These are phyloP conservation scores for Hericium coralloides DNA, from an alignment of 768 basidiomycete genomes.

Conservation along the genomic window DNA sequence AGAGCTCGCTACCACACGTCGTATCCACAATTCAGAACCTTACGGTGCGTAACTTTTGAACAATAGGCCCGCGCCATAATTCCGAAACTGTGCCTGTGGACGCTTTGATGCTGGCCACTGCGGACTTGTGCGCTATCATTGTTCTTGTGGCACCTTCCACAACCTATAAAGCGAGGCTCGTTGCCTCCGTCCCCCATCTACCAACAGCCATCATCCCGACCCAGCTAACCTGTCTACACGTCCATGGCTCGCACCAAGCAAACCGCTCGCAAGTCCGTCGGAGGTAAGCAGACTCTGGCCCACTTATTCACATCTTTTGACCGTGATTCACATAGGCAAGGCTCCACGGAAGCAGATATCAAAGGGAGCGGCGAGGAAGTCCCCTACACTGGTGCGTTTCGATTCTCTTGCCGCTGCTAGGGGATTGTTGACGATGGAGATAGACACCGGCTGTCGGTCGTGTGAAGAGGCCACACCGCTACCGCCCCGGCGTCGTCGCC, in stretches of 20 bases:
- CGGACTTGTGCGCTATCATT: background rate
- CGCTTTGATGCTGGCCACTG: background rate
- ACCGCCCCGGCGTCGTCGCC: slow-evolving; percentile 72
- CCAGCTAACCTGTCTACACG: background rate
- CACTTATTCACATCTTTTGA: slow-evolving; percentile 3
- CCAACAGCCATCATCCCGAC: background rate
- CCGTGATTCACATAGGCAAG: slow-evolving; percentile 32
- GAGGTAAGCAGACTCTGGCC: background rate
- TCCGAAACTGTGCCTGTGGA: background rate
- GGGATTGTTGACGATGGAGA: slow-evolving; percentile 26
- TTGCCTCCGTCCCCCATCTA: background rate
- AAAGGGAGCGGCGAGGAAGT: slow-evolving; percentile 51
- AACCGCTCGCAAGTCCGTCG: slow-evolving; percentile 7
- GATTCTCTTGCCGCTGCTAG: too few species aligned
- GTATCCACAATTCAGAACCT: too few species aligned
- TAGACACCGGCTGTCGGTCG: too few species aligned
- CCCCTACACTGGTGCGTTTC: slow-evolving; percentile 30
- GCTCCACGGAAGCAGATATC: slow-evolving; percentile 55
- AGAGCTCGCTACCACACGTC: too few species aligned
- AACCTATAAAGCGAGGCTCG: too few species aligned
- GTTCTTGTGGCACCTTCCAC: too few species aligned
- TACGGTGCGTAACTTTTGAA: too few species aligned
- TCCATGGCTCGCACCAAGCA: slow-evolving; percentile 11
- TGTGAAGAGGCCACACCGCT: slow-evolving; percentile 78
- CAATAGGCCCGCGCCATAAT: too few species aligned